Conservation (phyloP, 2,329 filamentous ascomycete species). For the Penicillium decumbens region DNA sequence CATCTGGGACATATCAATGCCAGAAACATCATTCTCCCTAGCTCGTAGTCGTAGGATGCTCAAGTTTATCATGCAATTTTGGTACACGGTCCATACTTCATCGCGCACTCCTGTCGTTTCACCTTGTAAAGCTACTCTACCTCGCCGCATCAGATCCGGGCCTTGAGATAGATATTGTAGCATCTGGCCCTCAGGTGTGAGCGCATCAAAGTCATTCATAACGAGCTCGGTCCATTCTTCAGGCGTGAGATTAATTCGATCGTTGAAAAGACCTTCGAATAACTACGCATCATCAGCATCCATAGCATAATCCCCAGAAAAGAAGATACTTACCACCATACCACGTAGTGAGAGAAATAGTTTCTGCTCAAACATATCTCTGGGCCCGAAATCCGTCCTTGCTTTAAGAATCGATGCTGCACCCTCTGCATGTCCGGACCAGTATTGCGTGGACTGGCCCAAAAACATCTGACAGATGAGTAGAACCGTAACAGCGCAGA, state of each 20-base stretch:
- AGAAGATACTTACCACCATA: constrained; percentile 28
- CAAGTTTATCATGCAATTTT: constrained; percentile 19
- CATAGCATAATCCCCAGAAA: not conserved
- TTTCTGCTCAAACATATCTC: constrained; percentile 34
- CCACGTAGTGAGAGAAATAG: constrained; percentile 35
- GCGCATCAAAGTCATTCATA: constrained; percentile 27
- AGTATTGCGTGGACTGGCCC: constrained; percentile 12
- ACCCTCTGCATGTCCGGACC: constrained; percentile 34
- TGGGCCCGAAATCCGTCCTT: constrained; percentile 27
- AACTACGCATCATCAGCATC: constrained; percentile 19
- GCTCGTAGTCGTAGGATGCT: constrained; percentile 15
- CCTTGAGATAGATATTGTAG: constrained; percentile 29
- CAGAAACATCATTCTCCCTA: constrained; percentile 7
- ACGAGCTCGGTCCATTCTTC: constrained; percentile 36
- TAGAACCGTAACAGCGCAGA: constrained; percentile 38
- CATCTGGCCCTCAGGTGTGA: constrained; percentile 29
- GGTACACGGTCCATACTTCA: constrained; percentile 24
- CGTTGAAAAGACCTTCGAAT: constrained; percentile 36
- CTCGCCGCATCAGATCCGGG: constrained; percentile 30
- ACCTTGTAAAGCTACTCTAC: constrained; percentile 10
- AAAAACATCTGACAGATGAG: constrained; percentile 31
- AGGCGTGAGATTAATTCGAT: constrained; percentile 29
- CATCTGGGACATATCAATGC: not conserved
- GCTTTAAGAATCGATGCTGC: constrained; percentile 35
- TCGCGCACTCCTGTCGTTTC: constrained; percentile 11